Conservation (phyloP, 352 stramenopile species). For the Pythium apleroticum region DNA sequence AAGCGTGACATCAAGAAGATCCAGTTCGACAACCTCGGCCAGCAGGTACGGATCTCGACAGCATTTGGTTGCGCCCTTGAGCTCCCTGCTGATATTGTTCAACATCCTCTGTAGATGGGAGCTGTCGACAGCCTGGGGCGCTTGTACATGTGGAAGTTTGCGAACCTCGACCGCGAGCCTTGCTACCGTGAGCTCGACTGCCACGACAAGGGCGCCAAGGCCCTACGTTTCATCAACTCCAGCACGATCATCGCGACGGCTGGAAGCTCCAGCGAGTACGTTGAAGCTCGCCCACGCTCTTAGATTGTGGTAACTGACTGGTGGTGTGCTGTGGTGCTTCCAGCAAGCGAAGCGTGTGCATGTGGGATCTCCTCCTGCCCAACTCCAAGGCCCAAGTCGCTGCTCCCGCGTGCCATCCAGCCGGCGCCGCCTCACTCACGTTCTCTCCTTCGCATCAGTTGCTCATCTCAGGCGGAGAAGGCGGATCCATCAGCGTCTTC, state of each 20-base stretch:
- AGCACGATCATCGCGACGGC: constrained; percentile 73
- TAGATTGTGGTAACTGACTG: background rate
- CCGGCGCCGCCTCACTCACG: constrained; percentile 66
- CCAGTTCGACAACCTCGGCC: constrained; percentile 73
- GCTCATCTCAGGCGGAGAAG: constrained; percentile 77
- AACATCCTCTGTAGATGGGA: constrained; percentile 56
- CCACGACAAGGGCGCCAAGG: constrained; percentile 84
- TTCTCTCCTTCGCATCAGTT: constrained; percentile 83
- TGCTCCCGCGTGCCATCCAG: constrained; percentile 69
- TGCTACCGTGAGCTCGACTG: constrained; percentile 79
- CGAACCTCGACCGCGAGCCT: constrained; percentile 55
- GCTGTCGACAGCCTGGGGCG: constrained; percentile 68
- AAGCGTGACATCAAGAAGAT: constrained; percentile 74
- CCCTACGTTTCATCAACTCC: constrained; percentile 80
- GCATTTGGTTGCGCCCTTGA: background rate
- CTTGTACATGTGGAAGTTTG: constrained; percentile 85
- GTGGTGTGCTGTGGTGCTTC: background rate
- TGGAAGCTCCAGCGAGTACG: constrained; percentile 73
- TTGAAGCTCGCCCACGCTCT: constrained; percentile 11
- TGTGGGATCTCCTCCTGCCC: constrained; percentile 83
- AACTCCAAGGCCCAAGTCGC: constrained; percentile 71
- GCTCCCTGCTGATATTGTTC: background rate
- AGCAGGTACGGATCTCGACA: constrained; percentile 49
- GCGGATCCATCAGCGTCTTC: constrained; percentile 81
- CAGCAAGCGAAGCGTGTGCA: constrained; percentile 80